Evolutionary conservation across 345 rosid species (phyloP).

Genomic region (Salix arbutifolia): DNA sequence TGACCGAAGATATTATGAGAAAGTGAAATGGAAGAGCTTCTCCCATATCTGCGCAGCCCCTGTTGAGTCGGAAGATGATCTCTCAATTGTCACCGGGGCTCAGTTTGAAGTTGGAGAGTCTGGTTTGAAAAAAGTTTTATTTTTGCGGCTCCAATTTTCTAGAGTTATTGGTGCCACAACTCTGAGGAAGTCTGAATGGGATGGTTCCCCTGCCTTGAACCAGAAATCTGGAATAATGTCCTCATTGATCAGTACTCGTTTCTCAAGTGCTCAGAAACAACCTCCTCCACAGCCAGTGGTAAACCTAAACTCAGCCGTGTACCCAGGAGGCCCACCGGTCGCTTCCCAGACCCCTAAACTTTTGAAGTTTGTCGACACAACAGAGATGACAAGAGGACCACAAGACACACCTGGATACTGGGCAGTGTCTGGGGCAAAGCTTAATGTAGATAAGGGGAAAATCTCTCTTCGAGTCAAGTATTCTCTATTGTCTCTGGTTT

Average conservation of each 20-base stretch:
- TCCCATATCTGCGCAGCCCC: constrained; percentile 92
- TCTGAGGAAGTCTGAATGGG: constrained; percentile 69
- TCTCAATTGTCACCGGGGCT: constrained; percentile 83
- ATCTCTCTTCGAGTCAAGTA: constrained; percentile 86
- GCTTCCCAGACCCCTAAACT: constrained; percentile 82
- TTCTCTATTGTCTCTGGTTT: constrained; percentile 44
- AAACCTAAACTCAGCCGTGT: constrained; percentile 83
- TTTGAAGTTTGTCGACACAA: constrained; percentile 79
- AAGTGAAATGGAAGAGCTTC: constrained; percentile 90
- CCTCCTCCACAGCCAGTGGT: constrained; percentile 73
- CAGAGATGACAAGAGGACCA: constrained; percentile 90
- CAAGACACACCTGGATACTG: constrained; percentile 92
- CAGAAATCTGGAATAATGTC: constrained; percentile 84
- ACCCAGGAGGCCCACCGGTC: constrained; percentile 94
- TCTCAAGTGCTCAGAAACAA: constrained; percentile 68
- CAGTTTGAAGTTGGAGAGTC: constrained; percentile 71
- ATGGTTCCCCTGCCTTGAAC: constrained; percentile 69
- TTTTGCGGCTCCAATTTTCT: constrained; percentile 74
- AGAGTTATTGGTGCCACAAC: constrained; percentile 48
- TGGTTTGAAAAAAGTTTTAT: constrained; percentile 76
- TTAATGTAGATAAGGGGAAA: constrained; percentile 74
- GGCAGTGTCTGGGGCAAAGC: constrained; percentile 91
- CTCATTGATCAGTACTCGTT: constrained; percentile 79
- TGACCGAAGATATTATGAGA: constrained; percentile 77
- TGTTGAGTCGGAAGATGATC: constrained; percentile 76